These are phyloP conservation scores for Sordariomycetes sp. DNA, from an alignment of 2,329 filamentous ascomycete genomes.

Conservation along the genomic window DNA sequence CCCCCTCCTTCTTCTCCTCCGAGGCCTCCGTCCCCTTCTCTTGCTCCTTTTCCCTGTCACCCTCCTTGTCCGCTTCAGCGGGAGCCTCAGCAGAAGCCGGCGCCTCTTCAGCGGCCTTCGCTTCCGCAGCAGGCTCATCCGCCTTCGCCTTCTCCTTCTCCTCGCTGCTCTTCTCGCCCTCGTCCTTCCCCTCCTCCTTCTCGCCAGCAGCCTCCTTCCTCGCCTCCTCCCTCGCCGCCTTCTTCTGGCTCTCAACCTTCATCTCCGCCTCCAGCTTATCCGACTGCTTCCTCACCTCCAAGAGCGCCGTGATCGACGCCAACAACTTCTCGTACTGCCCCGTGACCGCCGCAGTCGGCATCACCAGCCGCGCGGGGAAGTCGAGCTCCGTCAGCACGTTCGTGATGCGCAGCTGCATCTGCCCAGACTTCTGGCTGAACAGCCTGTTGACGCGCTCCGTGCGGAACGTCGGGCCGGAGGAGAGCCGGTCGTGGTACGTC, in stretches of 20 bases:
- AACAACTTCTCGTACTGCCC: constrained; percentile 60
- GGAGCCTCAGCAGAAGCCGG: not conserved
- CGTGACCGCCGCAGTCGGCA: constrained; percentile 62
- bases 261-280: constrained; percentile 69
- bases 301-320: constrained; percentile 49
- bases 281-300: constrained; percentile 60
- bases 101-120: constrained; percentile 3
- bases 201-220: not conserved
- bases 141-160: constrained; percentile 5
- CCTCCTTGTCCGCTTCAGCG: constrained; percentile 3
- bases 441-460: constrained; percentile 71
- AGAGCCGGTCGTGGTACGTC: constrained; percentile 70
- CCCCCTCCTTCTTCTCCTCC: constrained; percentile 13
- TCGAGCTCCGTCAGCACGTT: constrained; percentile 61
- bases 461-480: constrained; percentile 79
- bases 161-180: constrained; percentile 2
- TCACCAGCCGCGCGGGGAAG: constrained; percentile 53
- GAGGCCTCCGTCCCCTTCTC: not conserved
- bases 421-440: constrained; percentile 61
- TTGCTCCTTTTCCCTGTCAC: not conserved
- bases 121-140: constrained; percentile 8
- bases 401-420: constrained; percentile 63
- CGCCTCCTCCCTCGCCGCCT: constrained; percentile 26
- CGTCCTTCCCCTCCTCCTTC: not conserved
- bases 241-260: constrained; percentile 43